Evolutionary conservation across 2,329 filamentous ascomycete species (phyloP).

Genomic region (Stachybotrys elegans): DNA sequence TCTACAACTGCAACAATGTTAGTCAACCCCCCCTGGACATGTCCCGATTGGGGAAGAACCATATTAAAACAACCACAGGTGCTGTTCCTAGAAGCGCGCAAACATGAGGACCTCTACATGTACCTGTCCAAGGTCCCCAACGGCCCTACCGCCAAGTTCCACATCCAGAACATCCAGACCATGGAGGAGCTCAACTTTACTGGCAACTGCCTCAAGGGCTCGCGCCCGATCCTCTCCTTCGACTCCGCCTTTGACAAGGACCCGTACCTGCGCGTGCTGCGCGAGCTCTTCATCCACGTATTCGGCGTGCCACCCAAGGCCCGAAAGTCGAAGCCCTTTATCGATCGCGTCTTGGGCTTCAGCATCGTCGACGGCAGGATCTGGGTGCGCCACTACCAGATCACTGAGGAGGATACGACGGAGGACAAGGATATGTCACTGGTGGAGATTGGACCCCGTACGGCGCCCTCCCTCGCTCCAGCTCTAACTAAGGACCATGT

Average conservation of each 20-base stretch:
- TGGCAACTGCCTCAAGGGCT: slow-evolving; percentile 94
- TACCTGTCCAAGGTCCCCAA: slow-evolving; percentile 90
- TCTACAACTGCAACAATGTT: slow-evolving; percentile 95
- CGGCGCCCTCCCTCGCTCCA: too few relatives aligned
- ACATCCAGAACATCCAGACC: slow-evolving; percentile 85
- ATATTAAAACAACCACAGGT: too few relatives aligned
- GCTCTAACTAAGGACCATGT: too few relatives aligned
- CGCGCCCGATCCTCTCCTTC: slow-evolving; percentile 85
- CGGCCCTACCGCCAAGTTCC: slow-evolving; percentile 58
- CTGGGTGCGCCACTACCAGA: slow-evolving; percentile 93
- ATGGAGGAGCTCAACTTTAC: slow-evolving; percentile 97
- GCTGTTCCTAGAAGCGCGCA: slow-evolving; percentile 91
- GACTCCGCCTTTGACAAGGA: slow-evolving; percentile 79
- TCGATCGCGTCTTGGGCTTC: slow-evolving; percentile 93
- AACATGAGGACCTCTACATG: slow-evolving; percentile 89
- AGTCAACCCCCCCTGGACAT: too few relatives aligned
- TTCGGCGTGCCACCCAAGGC: slow-evolving; percentile 90
- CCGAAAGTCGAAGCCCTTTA: slow-evolving; percentile 88
- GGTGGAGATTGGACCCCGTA: slow-evolving; percentile 90
- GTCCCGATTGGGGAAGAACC: too few relatives aligned
- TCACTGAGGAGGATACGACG: slow-evolving; percentile 59
- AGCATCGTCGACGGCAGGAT: slow-evolving; percentile 71
- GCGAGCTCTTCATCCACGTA: slow-evolving; percentile 83
- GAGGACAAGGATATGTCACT: slow-evolving; percentile 71
- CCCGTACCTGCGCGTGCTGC: slow-evolving; percentile 76